Evolutionary conservation across 129 eudicot genomes (phyloP), one percentile per base, ranked within the genome.

Genomic region (Pittosporum tobira): DNA sequence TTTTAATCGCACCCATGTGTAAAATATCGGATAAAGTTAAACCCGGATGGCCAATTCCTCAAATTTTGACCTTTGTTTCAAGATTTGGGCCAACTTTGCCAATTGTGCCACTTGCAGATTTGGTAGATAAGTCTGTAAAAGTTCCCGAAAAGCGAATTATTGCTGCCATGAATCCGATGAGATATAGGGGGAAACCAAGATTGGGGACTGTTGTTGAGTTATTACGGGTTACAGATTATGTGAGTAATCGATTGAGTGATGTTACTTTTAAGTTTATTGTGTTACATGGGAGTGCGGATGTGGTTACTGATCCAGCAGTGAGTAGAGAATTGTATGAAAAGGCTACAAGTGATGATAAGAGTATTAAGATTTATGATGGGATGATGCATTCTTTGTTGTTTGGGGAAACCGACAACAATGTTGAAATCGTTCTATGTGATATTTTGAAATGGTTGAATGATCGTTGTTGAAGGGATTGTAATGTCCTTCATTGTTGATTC

Each of bases 381-480:
- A 86, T 91, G 98, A 51, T 80, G 87, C 98, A 91, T 76, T 82
- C 98, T 27, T 70, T 91, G 89, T 50, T 85, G 83, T 86, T 86
- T 24, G 96, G 98, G 11, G 98, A 93, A 56, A 81, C 91, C 3
- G 94, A 93, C 71, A 94, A 87, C 63, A 87, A 93, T 73, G 83
- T 93, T 58, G 96, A 67, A 59, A 62, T 74, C 68, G 94, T 91
- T 27, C 80, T 90, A 20, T 66, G 65, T 0, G 84, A 93, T 76
- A 74, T 93, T 0, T 51, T 93, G 58, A 23, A 40, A 9, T 93
- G 96, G 96, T 69, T 93, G 84, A 77, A 65, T 61, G 73, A 78
- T 27, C 77, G 87, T 19, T 83, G 87, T 65, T 77, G 65, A 76
- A 28, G 60, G 24, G 27, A 29, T 28, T 18, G 6, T 6, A 30